A percentile compares a stretch with the other conserved stretches of the same genome.
Conservation (phyloP, 2,329 filamentous ascomycete genomes). For the Fusarium avenaceum region DNA sequence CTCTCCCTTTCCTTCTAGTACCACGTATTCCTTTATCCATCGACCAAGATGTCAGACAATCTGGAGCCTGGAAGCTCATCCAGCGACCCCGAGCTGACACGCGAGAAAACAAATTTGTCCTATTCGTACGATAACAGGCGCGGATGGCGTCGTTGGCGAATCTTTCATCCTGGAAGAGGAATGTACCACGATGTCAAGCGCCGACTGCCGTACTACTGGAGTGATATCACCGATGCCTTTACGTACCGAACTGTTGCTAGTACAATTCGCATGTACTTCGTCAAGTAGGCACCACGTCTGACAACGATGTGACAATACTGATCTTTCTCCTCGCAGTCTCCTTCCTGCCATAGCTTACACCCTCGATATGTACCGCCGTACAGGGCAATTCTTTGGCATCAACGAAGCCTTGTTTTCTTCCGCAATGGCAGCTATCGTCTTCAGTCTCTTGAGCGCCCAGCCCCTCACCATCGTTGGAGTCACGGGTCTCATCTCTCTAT, state of each 20-base stretch:
- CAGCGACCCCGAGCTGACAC: neutral
- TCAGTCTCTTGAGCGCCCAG: slow-evolving; percentile 1
- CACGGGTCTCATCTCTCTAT: slow-evolving; percentile 6
- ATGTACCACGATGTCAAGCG: slow-evolving; percentile 11
- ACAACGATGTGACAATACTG: accelerated
- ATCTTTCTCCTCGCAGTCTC: neutral
- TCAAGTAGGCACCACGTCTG: neutral
- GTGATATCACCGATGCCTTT: slow-evolving; percentile 7
- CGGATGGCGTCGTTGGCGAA: slow-evolving; percentile 5
- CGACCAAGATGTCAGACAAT: neutral
- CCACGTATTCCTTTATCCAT: neutral
- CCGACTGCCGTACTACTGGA: slow-evolving; percentile 9
- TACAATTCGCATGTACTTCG: slow-evolving; percentile 15
- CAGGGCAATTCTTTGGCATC: slow-evolving; percentile 8
- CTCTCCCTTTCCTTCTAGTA: too few relatives aligned
- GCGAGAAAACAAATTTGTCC: slow-evolving; percentile 7
- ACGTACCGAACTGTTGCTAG: slow-evolving; percentile 8
- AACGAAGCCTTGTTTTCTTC: slow-evolving; percentile 6
- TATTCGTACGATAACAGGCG: slow-evolving; percentile 6
- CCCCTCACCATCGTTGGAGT: slow-evolving; percentile 13
- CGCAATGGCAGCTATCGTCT: neutral
- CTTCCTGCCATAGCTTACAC: slow-evolving; percentile 12
- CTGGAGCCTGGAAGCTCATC: neutral
- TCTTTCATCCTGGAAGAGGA: slow-evolving; percentile 8
- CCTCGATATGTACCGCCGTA: slow-evolving; percentile 12